Percentiles rank a stretch among this genome's conserved stretches.
phyloP scores from a whole-genome alignment of 176 grass and related monocot genomes.

The Olyra latifolia region DNA sequence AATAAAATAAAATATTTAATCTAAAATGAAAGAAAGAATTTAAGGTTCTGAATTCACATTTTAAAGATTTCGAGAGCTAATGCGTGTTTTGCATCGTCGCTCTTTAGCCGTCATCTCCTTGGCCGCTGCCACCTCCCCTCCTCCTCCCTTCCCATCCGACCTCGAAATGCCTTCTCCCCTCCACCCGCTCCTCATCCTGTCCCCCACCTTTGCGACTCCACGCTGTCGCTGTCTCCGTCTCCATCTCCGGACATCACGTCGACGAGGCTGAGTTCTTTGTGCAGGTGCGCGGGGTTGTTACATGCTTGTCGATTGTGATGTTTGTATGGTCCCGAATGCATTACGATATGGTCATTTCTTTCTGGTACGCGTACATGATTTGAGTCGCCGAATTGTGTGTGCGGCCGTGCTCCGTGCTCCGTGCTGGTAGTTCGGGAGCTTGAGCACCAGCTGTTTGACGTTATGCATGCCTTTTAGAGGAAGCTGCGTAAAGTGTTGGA shows the following conservation, averaged over 20 bases:
- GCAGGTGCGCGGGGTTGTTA: not conserved
- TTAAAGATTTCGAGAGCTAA: no score
- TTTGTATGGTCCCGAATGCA: not conserved
- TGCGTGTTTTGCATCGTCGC: no score
- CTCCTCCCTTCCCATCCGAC: no score
- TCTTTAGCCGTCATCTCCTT: not conserved
- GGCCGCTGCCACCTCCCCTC: not conserved
- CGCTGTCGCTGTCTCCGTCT: not conserved
- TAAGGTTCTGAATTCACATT: no score
- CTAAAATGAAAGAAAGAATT: no score
- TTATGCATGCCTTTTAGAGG: slow-evolving; percentile 6
- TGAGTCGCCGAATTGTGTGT: no score
- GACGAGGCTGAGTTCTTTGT: not conserved
- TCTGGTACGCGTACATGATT: not conserved
- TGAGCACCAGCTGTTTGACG: not conserved
- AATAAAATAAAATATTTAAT: no score
- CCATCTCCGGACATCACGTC: not conserved
- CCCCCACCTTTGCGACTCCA: no score
- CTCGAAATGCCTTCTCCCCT: not conserved
- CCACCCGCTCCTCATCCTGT: not conserved
- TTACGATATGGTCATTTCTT: no score
- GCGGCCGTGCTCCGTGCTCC: not conserved
- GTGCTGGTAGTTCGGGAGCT: not conserved
- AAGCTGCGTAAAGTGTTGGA: not conserved
- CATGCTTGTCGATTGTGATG: not conserved